A percentile compares a stretch with the other conserved stretches of the same genome.
Evolutionary conservation across 305 asterid genomes (phyloP).

Genomic region (Rubia tinctorum): DNA sequence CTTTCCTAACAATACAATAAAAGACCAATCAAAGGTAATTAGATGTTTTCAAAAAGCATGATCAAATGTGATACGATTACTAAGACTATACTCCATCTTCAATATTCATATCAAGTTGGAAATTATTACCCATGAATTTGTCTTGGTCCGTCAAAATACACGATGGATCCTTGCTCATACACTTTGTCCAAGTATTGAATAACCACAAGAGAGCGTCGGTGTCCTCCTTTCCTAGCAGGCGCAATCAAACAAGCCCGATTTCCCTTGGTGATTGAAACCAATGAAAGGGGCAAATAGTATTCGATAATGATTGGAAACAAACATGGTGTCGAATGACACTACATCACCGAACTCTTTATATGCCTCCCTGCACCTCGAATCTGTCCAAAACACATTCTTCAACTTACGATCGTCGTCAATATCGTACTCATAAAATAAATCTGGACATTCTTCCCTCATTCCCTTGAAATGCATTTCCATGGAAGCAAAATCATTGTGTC

Average conservation of each 20-base stretch:
- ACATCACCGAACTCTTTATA: constrained; percentile 81
- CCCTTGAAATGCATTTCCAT: not conserved
- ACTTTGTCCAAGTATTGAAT: too few relatives aligned
- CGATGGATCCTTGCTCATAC: not conserved
- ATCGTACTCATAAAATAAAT: not conserved
- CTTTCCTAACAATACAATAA: too few relatives aligned
- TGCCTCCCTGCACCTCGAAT: constrained; percentile 74
- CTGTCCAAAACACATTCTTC: constrained; percentile 74
- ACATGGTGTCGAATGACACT: constrained; percentile 70
- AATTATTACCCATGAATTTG: not conserved
- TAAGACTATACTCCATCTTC: too few relatives aligned
- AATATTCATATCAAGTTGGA: too few relatives aligned
- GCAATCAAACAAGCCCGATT: constrained; percentile 74
- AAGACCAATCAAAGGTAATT: too few relatives aligned
- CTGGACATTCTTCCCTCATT: not conserved
- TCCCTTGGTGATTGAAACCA: constrained; percentile 84
- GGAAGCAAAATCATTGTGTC: too few relatives aligned
- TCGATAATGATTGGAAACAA: constrained; percentile 70
- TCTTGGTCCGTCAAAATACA: not conserved
- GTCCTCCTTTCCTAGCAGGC: constrained; percentile 39
- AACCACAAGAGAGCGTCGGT: not conserved
- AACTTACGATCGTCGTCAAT: not conserved
- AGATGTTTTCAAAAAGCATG: too few relatives aligned
- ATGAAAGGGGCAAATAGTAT: constrained; percentile 91
- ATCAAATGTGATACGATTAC: too few relatives aligned